A percentile compares a stretch with the other conserved stretches of the same genome.
Conservation (phyloP, 495 filamentous ascomycete genomes). For the Schizothecium vesticola region DNA sequence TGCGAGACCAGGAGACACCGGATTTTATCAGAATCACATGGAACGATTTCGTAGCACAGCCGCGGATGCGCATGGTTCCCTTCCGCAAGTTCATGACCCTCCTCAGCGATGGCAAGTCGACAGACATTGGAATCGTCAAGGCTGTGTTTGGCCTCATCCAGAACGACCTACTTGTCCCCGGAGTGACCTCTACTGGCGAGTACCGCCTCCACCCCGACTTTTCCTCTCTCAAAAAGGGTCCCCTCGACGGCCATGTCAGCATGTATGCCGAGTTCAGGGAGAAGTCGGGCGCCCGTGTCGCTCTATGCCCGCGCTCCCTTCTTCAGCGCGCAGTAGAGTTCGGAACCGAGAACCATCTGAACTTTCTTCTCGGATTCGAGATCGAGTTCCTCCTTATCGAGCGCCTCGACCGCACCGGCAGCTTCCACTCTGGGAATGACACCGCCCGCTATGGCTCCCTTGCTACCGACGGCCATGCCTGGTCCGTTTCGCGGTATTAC, state of each 20-base stretch:
- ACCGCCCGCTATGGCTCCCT: constrained; percentile 27
- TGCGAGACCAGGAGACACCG: constrained; percentile 59
- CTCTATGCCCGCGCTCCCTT: constrained; percentile 55
- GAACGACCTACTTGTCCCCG: constrained; percentile 44
- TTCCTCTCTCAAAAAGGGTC: constrained; percentile 50
- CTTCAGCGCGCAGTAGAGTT: constrained; percentile 49
- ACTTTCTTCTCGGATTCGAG: constrained; percentile 70
- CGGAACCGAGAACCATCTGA: constrained; percentile 40
- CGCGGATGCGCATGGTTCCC: constrained; percentile 66
- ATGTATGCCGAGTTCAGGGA: constrained; percentile 59
- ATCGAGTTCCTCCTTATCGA: constrained; percentile 73
- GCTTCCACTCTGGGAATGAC: constrained; percentile 3
- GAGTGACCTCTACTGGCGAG: constrained; percentile 48
- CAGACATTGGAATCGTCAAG: constrained; percentile 49
- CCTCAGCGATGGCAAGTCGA: constrained; percentile 45
- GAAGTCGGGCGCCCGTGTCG: constrained; percentile 35
- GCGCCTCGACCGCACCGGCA: constrained; percentile 22
- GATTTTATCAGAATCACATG: constrained; percentile 72
- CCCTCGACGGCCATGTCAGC: constrained; percentile 50
- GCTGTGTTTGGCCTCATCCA: constrained; percentile 56
- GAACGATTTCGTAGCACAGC: constrained; percentile 68
- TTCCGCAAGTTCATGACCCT: constrained; percentile 58
- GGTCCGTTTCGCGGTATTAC: constrained; percentile 55
- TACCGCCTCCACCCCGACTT: constrained; percentile 59
- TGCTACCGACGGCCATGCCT: constrained; percentile 52